A percentile compares a stretch with the other conserved stretches of the same genome.
Conservation (phyloP, 345 rosid species). For the Murraya paniculata region DNA sequence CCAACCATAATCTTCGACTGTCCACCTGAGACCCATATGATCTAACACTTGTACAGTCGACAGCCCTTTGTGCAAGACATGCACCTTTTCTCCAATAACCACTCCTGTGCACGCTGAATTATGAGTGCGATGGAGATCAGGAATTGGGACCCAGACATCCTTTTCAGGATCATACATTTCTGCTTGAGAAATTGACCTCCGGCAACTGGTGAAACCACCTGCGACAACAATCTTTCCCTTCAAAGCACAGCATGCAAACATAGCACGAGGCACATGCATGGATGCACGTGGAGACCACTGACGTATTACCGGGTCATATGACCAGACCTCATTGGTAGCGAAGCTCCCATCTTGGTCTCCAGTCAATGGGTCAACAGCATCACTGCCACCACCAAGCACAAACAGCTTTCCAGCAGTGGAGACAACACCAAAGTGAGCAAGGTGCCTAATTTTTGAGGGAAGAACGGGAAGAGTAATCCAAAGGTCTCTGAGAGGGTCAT, state of each 20-base stretch:
- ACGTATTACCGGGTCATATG: conserved; percentile 71
- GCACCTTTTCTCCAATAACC: conserved; percentile 65
- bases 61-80: conserved; percentile 84
- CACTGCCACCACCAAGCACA: conserved; percentile 96
- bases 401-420: conserved; percentile 64
- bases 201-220: conserved; percentile 89
- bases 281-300: conserved; percentile 67
- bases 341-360: conserved; percentile 97
- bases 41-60: conserved; percentile 87
- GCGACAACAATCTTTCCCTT: conserved; percentile 89
- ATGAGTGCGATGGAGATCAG: conserved; percentile 83
- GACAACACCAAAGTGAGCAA: conserved; percentile 80
- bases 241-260: conserved; percentile 89
- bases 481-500: conserved; percentile 70
- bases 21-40: conserved; percentile 56
- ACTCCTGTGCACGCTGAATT: conserved; percentile 91
- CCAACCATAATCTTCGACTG: conserved; percentile 75
- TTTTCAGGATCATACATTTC: conserved; percentile 89
- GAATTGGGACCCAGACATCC: conserved; percentile 73
- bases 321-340: conserved; percentile 92
- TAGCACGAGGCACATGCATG: conserved; percentile 92
- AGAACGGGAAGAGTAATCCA: conserved; percentile 94
- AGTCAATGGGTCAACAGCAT: conserved; percentile 82
- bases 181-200: conserved; percentile 84
- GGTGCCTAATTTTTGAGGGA: conserved; percentile 81